These are phyloP conservation scores for Platanthera zijinensis DNA, from an alignment of 106 monocot genomes.

Conservation along the genomic window DNA sequence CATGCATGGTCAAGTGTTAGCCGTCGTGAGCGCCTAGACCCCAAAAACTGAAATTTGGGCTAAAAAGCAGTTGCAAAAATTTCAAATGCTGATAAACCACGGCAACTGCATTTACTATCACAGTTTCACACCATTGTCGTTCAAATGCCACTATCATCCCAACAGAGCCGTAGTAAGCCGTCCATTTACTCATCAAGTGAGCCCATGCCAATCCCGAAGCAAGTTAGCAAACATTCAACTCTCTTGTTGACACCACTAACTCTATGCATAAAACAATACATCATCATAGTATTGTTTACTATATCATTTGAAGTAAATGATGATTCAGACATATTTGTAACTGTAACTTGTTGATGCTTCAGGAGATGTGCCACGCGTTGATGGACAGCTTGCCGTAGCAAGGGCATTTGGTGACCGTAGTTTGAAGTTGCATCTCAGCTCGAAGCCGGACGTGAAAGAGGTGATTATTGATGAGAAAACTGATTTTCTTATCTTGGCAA, in stretches of 20 bases:
- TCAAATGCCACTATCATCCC: no score
- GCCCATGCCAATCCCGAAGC: no score
- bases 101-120: no score
- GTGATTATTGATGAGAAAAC: constrained; percentile 36
- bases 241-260: not conserved
- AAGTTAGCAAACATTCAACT: not conserved
- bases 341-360: constrained; percentile 2
- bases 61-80: no score
- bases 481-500: constrained; percentile 69
- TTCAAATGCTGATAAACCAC: no score
- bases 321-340: not conserved
- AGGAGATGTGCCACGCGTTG: constrained; percentile 93
- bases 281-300: not conserved
- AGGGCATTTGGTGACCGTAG: constrained; percentile 84
- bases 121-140: no score
- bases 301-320: not conserved
- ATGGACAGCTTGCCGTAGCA: constrained; percentile 82
- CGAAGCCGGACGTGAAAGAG: constrained; percentile 47
- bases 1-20: no score
- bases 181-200: not conserved
- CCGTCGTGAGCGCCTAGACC: no score
- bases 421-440: constrained; percentile 78
- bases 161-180: not conserved
- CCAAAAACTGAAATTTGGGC: no score
- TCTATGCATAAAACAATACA: not conserved